phyloP scores from a whole-genome alignment of 768 basidiomycete genomes.

The Pisolithus albus region DNA sequence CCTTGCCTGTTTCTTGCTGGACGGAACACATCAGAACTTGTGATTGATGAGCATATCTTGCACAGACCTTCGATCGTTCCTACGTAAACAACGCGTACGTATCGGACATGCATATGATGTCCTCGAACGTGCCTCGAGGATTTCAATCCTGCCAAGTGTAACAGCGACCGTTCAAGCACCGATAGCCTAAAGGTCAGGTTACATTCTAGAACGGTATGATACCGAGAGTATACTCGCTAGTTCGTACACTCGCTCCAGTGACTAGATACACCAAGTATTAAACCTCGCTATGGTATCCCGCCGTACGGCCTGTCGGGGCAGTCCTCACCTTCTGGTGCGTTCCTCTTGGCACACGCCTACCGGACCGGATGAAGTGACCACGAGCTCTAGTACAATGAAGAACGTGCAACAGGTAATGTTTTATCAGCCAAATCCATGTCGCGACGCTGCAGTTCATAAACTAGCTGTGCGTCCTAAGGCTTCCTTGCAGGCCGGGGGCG shows the following conservation, averaged over 20 bases:
- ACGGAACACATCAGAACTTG: background rate
- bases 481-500: constrained; percentile 67
- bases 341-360: background rate
- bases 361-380: background rate
- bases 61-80: constrained; percentile 56
- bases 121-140: constrained; percentile 54
- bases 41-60: constrained; percentile 3
- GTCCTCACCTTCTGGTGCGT: constrained; percentile 54
- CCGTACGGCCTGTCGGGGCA: constrained; percentile 61
- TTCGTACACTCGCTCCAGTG: constrained; percentile 29
- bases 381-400: constrained; percentile 49
- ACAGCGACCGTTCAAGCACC: background rate
- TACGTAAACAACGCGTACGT: constrained; percentile 71
- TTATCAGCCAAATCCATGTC: background rate
- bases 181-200: constrained; percentile 47
- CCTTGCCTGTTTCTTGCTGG: no score
- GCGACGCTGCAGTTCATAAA: background rate
- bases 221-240: constrained; percentile 33
- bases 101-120: constrained; percentile 48
- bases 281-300: constrained; percentile 62
- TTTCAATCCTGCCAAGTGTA: constrained; percentile 34
- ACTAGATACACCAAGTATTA: constrained; percentile 59
- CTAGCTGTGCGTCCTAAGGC: constrained; percentile 62
- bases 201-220: constrained; percentile 73
- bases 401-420: constrained; percentile 47